These are phyloP conservation scores for Podaxis rugospora DNA, from an alignment of 768 basidiomycete species.

Conservation along the genomic window DNA sequence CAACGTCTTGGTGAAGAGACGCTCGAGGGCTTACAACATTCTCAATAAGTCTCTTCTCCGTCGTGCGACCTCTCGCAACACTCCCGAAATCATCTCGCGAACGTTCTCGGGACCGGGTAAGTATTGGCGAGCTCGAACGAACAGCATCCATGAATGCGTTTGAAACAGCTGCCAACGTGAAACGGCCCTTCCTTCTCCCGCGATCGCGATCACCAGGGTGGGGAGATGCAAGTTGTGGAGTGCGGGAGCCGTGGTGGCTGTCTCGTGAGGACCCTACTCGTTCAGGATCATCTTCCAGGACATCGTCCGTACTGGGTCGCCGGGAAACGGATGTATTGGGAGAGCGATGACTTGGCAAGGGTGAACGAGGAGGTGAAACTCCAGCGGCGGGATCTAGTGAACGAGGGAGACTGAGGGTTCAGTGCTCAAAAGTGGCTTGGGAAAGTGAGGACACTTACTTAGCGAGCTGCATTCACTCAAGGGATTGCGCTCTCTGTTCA, in stretches of 20 bases:
- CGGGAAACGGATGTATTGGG: constrained; percentile 30
- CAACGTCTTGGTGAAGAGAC: not conserved
- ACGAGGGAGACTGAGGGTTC: constrained; percentile 11
- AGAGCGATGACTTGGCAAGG: constrained; percentile 3
- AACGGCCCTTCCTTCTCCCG: constrained; percentile 16
- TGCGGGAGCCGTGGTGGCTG: not conserved
- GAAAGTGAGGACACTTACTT: not conserved
- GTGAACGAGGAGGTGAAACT: not conserved
- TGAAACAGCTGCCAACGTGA: constrained; percentile 50
- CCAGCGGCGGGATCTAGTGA: not conserved
- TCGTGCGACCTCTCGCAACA: constrained; percentile 21
- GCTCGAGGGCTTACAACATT: not conserved
- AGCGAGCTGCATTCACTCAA: constrained; percentile 13
- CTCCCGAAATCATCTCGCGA: constrained; percentile 3
- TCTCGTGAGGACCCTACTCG: not conserved
- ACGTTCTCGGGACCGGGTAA: not conserved
- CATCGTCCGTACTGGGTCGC: constrained; percentile 35
- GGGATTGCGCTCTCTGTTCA: constrained; percentile 20
- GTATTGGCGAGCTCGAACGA: constrained; percentile 40
- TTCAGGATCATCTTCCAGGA: constrained; percentile 24
- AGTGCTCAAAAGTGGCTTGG: constrained; percentile 14
- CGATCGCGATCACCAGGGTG: constrained; percentile 5
- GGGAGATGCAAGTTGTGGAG: not conserved
- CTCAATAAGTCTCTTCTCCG: constrained; percentile 14
- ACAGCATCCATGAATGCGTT: constrained; percentile 45